A percentile compares a stretch with the other conserved stretches of the same genome.
These are phyloP conservation scores for Colletotrichum gigasporum DNA, from an alignment of 2,329 filamentous ascomycete species.

Conservation along the genomic window DNA sequence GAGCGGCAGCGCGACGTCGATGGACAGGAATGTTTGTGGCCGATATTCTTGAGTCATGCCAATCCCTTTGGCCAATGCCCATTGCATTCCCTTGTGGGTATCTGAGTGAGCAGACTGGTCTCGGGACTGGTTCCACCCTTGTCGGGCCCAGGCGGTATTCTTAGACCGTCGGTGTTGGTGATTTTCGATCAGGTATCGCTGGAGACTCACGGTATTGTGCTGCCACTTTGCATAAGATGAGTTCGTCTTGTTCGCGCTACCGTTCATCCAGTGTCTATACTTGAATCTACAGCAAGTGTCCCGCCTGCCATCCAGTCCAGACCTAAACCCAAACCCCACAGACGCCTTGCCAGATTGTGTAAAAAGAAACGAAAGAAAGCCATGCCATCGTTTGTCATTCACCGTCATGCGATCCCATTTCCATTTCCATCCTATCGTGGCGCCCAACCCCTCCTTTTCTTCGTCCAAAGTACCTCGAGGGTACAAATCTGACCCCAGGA, in stretches of 20 bases:
- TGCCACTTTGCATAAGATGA: background rate
- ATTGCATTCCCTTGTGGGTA: no score
- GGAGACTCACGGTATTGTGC: background rate
- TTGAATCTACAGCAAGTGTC: background rate
- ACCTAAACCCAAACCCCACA: background rate
- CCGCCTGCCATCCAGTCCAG: background rate
- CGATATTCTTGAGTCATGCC: no score
- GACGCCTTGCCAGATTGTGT: slow-evolving; percentile 5
- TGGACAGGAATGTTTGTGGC: no score
- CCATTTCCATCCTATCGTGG: no score
- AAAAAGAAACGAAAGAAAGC: background rate
- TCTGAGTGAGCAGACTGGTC: no score
- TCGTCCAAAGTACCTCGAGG: no score
- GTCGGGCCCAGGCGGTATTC: no score
- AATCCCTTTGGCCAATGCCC: no score
- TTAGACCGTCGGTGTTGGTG: background rate
- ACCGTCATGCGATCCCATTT: background rate
- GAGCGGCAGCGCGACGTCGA: no score
- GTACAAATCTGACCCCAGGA: background rate
- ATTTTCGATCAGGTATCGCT: no score
- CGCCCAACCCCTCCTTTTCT: no score
- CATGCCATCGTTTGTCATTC: background rate
- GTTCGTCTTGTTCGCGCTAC: background rate
- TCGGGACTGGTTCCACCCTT: no score
- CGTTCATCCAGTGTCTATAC: background rate